Base-by-base conservation (phyloP, 345 rosid species). In the Toxicodendron radicans region DNA sequence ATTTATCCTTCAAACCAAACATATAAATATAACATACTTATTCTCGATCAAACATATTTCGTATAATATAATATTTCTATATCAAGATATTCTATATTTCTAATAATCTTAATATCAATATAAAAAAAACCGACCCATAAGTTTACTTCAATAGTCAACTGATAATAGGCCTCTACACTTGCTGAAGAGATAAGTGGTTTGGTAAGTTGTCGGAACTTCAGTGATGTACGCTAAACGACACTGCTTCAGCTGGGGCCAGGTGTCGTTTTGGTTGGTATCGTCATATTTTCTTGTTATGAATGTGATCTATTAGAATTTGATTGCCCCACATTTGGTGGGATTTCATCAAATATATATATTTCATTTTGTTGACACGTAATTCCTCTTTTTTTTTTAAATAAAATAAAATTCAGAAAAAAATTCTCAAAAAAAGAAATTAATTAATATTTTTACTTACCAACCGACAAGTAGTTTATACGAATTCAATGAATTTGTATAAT, bases 151-250 rank as follows among this genome's bases (percentile, higher is more conserved):
- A n/a, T n/a, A n/a, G n/a, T n/a, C n/a, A n/a, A n/a, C n/a, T n/a
- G n/a, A n/a, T n/a, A n/a, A n/a, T n/a, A n/a, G 67, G 9, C 67
- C 46, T 48, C 60, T 48, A 27, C 6, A 61, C 3, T 58, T 45
- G 66, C 43, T 59, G 5, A 58, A 71, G 43, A 59, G 66, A 13
- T 5, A 32, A 72, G 53, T 30, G 18, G 67, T 70, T 60, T 27
- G 67, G 67, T 48, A n/a, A 56, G 17, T 30, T 2, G 21, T 59
- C 57, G 46, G 27, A 18, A 32, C 33, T 71, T 38, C 49, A 30
- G 5, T 21, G 17, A 32, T 3, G 7, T 16, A 61, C 59, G 49
- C 11, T 16, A 14, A 5, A 12, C 68, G 33, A 46, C 30, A n/a
- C 5, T 46, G 7, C 21, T 52, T 32, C 14, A 32, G 5, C n/a